Evolutionary conservation across 2,329 filamentous ascomycete genomes (phyloP).

Genomic region (Pseudopithomyces chartarum): DNA sequence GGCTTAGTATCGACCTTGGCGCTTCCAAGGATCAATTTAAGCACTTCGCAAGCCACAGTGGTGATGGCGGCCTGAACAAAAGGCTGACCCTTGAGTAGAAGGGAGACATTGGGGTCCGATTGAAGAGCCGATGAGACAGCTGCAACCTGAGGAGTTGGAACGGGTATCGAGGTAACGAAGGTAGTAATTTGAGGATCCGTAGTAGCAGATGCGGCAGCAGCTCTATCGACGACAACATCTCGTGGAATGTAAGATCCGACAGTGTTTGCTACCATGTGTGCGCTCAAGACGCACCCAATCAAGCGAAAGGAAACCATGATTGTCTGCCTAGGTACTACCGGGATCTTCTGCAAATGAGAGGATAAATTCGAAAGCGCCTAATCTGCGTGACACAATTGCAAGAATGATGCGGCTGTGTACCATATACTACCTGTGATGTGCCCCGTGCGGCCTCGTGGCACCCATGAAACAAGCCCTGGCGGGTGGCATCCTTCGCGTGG

Average conservation of each 20-base stretch:
- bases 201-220: not conserved
- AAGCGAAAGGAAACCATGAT: not conserved
- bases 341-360: no score
- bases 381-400: no score
- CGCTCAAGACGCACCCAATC: not conserved
- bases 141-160: not conserved
- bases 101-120: not conserved
- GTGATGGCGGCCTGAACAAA: not conserved
- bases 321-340: no score
- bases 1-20: slow-evolving; percentile 3
- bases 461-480: no score
- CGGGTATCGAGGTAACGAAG: not conserved
- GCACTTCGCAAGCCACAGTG: not conserved
- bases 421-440: no score
- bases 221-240: not conserved
- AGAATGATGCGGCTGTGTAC: no score
- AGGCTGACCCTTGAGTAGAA: not conserved
- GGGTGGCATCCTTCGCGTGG: no score
- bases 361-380: no score
- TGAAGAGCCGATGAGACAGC: not conserved
- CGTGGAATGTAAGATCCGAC: not conserved
- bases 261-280: not conserved
- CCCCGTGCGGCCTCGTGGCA: no score
- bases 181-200: not conserved
- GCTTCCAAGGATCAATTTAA: slow-evolving; percentile 5